Percentiles rank a stretch among this genome's conserved stretches.
phyloP scores from a whole-genome alignment of 495 filamentous ascomycete genomes.

The Aspergillus ostianus region DNA sequence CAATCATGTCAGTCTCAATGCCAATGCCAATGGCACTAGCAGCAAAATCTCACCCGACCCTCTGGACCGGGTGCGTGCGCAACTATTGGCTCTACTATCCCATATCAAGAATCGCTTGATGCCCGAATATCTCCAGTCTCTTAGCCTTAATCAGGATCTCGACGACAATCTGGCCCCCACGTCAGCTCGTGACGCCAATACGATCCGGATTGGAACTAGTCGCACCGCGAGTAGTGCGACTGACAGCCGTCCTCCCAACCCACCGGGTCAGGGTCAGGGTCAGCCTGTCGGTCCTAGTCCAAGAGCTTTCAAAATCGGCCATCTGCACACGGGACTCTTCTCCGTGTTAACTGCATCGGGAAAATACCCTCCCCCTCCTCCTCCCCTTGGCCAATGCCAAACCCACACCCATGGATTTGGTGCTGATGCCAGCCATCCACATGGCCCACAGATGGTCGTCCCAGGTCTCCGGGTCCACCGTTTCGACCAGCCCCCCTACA shows the following conservation, averaged over 20 bases:
- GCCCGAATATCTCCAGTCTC: constrained; percentile 25
- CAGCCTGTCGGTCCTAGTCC: constrained; percentile 8
- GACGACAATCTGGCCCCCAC: neutral
- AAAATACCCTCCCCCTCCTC: constrained; percentile 3
- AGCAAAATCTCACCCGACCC: neutral
- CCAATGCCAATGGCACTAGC: neutral
- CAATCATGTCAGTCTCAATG: constrained; percentile 1
- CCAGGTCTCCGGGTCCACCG: constrained; percentile 33
- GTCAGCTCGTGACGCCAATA: neutral
- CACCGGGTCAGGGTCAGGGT: constrained; percentile 14
- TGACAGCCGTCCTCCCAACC: constrained; percentile 25
- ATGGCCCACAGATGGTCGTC: neutral
- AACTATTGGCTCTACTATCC: constrained; percentile 30
- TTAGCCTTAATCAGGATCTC: no score
- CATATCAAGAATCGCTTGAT: constrained; percentile 26
- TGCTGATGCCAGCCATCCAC: neutral
- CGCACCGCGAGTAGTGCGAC: no score
- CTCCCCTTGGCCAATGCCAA: neutral
- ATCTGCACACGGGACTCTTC: constrained; percentile 34
- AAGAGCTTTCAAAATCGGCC: constrained; percentile 37
- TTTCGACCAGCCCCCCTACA: constrained; percentile 33
- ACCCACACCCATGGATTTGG: neutral
- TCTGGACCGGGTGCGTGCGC: constrained; percentile 22
- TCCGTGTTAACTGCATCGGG: constrained; percentile 20
- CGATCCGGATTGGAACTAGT: neutral